Percentiles rank a stretch among this genome's conserved stretches.
phyloP scores from a whole-genome alignment of 1,284 basidiomycete species.

The Bothia castanella region DNA sequence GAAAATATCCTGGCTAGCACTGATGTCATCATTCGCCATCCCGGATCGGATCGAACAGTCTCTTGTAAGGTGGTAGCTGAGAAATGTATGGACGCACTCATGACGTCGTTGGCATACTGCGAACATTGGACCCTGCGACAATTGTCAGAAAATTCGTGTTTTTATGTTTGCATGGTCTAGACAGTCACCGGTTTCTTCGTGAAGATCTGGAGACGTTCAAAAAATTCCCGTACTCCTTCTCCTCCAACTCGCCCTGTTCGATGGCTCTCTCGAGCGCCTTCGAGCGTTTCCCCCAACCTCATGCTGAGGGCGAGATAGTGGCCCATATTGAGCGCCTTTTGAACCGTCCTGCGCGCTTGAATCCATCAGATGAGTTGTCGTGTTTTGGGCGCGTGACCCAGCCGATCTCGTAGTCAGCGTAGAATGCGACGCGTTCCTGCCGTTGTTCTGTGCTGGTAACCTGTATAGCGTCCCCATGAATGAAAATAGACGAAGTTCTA shows the following conservation, averaged over 20 bases:
- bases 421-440: slow-evolving; percentile 65
- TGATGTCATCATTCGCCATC: too few species aligned
- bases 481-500: slow-evolving; percentile 69
- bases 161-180: too few species aligned
- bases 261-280: slow-evolving; percentile 46
- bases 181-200: too few species aligned
- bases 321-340: slow-evolving; percentile 91
- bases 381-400: slow-evolving; percentile 79
- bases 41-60: too few species aligned
- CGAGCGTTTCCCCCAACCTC: slow-evolving; percentile 62
- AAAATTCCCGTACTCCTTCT: too few species aligned
- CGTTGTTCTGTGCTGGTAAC: slow-evolving; percentile 55
- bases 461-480: slow-evolving; percentile 78
- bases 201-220: too few species aligned
- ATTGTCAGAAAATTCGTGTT: too few species aligned
- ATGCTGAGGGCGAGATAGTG: slow-evolving; percentile 68
- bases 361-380: slow-evolving; percentile 43
- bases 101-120: too few species aligned
- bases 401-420: slow-evolving; percentile 79
- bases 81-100: too few species aligned
- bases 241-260: slow-evolving; percentile 34
- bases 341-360: slow-evolving; percentile 80
- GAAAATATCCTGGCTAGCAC: too few species aligned
- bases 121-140: too few species aligned
- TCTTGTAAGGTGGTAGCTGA: too few species aligned